phyloP scores from a whole-genome alignment of 768 basidiomycete species.

The Boletus eberwhitei region DNA sequence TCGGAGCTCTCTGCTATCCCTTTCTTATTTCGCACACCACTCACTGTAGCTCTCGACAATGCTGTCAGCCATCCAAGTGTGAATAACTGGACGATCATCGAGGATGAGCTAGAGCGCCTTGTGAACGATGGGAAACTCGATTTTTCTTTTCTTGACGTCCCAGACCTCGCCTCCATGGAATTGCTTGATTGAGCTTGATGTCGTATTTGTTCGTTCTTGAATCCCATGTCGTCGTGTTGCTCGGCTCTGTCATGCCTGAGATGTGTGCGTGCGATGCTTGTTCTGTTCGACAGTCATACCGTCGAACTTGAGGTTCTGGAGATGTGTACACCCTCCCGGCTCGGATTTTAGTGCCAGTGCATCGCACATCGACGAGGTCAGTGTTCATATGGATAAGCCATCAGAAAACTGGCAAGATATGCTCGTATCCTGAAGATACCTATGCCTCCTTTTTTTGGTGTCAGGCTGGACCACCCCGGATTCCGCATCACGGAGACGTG shows the following conservation, averaged over 20 bases:
- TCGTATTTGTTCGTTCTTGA: neutral
- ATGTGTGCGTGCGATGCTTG: neutral
- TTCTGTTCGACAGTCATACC: neutral
- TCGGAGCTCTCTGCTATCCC: constrained; percentile 31
- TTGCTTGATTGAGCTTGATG: constrained; percentile 7
- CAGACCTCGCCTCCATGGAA: constrained; percentile 14
- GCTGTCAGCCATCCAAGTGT: neutral
- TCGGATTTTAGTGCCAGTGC: neutral
- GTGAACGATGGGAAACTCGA: constrained; percentile 22
- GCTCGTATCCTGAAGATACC: too few species aligned
- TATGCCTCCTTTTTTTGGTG: neutral
- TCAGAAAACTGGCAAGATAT: too few species aligned
- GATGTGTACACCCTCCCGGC: neutral
- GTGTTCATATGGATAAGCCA: neutral
- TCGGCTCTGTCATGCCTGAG: neutral
- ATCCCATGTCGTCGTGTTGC: neutral
- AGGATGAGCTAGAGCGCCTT: constrained; percentile 20
- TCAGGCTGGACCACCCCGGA: neutral
- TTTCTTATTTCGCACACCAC: constrained; percentile 27
- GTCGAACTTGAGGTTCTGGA: neutral
- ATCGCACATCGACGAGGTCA: neutral
- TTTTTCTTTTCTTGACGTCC: constrained; percentile 26
- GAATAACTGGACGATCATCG: constrained; percentile 17
- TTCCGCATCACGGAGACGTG: neutral
- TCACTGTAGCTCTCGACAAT: neutral